phyloP scores from a whole-genome alignment of 768 basidiomycete genomes.

The Boletus tomentosulus region DNA sequence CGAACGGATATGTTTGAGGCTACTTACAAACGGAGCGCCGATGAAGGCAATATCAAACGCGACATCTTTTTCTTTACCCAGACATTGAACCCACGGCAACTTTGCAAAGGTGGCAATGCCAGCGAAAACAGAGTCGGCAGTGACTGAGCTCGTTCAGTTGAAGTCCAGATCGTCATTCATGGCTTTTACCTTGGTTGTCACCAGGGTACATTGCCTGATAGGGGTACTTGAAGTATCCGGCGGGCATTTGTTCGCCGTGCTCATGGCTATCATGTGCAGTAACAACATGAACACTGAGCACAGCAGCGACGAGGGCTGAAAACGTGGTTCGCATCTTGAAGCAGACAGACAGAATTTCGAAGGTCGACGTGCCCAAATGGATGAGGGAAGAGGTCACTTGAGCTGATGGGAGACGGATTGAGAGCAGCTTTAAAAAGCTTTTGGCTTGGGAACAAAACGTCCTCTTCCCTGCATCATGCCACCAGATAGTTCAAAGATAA shows the following conservation, averaged over 20 bases:
- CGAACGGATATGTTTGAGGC: neutral
- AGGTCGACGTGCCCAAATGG: neutral
- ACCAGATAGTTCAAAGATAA: slow-evolving; percentile 8
- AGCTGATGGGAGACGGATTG: neutral
- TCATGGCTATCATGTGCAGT: slow-evolving; percentile 38
- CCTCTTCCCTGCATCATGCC: slow-evolving; percentile 20
- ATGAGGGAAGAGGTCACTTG: neutral
- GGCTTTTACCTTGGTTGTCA: slow-evolving; percentile 51
- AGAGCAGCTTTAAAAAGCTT: slow-evolving; percentile 15
- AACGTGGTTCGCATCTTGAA: slow-evolving; percentile 22
- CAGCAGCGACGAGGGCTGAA: slow-evolving; percentile 23
- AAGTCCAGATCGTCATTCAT: neutral
- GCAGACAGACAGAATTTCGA: neutral
- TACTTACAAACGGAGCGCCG: slow-evolving; percentile 69
- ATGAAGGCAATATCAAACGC: slow-evolving; percentile 80
- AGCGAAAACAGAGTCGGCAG: slow-evolving; percentile 75
- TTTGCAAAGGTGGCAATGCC: slow-evolving; percentile 85
- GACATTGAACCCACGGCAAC: slow-evolving; percentile 80
- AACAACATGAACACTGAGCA: slow-evolving; percentile 23
- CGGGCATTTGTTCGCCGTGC: slow-evolving; percentile 54
- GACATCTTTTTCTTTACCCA: slow-evolving; percentile 53
- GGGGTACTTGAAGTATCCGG: slow-evolving; percentile 66
- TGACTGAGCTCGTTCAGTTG: slow-evolving; percentile 40
- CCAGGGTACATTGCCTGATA: slow-evolving; percentile 52
- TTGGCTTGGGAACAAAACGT: slow-evolving; percentile 25